Percentiles rank a stretch among this genome's conserved stretches.
Evolutionary conservation across 2,329 filamentous ascomycete genomes (phyloP).

Genomic region (Corinectria fuckeliana): DNA sequence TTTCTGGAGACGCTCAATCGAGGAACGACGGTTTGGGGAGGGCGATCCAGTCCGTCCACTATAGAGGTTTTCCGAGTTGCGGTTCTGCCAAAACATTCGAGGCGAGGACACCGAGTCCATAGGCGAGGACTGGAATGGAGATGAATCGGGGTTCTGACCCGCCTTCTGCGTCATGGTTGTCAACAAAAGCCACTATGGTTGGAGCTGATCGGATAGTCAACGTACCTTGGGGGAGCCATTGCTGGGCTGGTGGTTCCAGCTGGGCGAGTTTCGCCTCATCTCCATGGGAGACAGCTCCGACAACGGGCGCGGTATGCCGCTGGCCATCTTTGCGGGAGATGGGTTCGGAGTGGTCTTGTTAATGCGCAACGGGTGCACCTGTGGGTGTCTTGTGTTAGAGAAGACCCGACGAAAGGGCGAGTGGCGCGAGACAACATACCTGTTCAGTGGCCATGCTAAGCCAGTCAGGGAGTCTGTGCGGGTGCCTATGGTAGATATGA

Average conservation of each 20-base stretch:
- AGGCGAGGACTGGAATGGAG: slow-evolving; percentile 86
- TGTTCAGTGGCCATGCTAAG: slow-evolving; percentile 47
- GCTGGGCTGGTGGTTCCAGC: slow-evolving; percentile 81
- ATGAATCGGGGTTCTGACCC: slow-evolving; percentile 74
- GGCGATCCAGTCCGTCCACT: slow-evolving; percentile 66
- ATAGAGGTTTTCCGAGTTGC: slow-evolving; percentile 77
- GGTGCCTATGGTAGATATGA: slow-evolving; percentile 31
- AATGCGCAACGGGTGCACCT: slow-evolving; percentile 82
- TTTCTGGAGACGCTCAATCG: slow-evolving; percentile 93
- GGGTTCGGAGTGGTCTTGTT: slow-evolving; percentile 68
- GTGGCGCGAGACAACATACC: slow-evolving; percentile 41
- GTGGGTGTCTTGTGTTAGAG: slow-evolving; percentile 32
- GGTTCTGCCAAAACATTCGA: slow-evolving; percentile 88
- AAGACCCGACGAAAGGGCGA: slow-evolving; percentile 24
- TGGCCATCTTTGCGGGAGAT: slow-evolving; percentile 69
- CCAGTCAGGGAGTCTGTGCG: slow-evolving; percentile 29
- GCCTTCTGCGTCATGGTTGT: slow-evolving; percentile 62
- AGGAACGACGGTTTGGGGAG: slow-evolving; percentile 80
- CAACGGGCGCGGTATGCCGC: slow-evolving; percentile 73
- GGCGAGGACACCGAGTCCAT: slow-evolving; percentile 73
- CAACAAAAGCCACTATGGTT: slow-evolving; percentile 37
- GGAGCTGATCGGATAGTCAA: slow-evolving; percentile 1
- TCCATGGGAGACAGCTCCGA: slow-evolving; percentile 89
- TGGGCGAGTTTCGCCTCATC: slow-evolving; percentile 89
- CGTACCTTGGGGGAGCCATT: slow-evolving; percentile 47